Evolutionary conservation across 306 rosid genomes (phyloP), one percentile per base, ranked within the genome.

Genomic region (Geum urbanum): DNA sequence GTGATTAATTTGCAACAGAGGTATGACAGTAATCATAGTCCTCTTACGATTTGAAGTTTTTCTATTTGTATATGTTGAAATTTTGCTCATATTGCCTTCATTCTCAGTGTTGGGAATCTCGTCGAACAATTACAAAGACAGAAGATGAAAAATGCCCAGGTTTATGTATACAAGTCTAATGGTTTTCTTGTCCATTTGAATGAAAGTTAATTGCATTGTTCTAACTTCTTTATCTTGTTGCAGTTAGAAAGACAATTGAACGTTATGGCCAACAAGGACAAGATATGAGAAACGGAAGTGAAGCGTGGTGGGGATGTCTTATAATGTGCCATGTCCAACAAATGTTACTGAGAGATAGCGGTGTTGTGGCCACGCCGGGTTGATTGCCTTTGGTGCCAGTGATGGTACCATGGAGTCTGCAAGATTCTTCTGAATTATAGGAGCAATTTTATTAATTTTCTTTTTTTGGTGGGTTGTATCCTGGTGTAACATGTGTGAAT

Each of bases 81-180:
- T 51, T 40, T 22, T 40, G 68, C 78, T 72, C 24, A 77, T 73
- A 53, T 66, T 8, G 35, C 67, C 66, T 78, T 64, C 72, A 40
- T 66, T 86, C 55, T 78, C 87, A 95, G 99, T 63, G 69, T 91
- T 56, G 88, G 82, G 68, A 82, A 75, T 69, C 88, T 91, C 52
- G 85, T 63, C 24, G 97, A 91, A 72, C 92, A 90, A 77, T 76
- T 91, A 75, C 96, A 86, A 76, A 84, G 84, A 77, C 97, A 88
- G 70, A 94, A 86, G 81, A 72, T 84, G 88, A 94, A 86, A 85
- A 94, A 88, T 74, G 79, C 83, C 43, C 89, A 88, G 97, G 99
- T 90, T 70, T 71, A 78, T 73, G 39, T 22, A 62, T 52, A 56
- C 35, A 67, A 66, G 75, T 24, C 20, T 0, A 15, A 7, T 9